Evolutionary conservation across 129 eudicot species (phyloP).

Genomic region (Flaveria sonorensis): DNA sequence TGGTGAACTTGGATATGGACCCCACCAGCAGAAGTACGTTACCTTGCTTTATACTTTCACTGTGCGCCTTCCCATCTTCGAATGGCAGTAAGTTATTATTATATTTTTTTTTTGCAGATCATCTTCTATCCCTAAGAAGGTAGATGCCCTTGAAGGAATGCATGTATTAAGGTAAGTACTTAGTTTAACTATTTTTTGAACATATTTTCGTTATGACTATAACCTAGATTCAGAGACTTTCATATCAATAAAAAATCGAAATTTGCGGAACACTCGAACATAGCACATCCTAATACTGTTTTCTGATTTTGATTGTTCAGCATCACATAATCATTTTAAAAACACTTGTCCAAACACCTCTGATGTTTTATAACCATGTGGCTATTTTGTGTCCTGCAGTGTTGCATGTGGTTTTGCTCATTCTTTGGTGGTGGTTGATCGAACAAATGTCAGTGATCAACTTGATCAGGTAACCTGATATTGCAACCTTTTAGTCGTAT

Average conservation of each 20-base stretch:
- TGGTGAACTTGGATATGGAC: conserved; percentile 97
- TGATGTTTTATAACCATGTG: not conserved
- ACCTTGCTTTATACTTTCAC: not conserved
- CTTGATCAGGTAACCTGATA: conserved; percentile 73
- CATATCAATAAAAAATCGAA: not conserved
- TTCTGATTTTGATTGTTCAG: not conserved
- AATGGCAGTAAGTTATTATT: not conserved
- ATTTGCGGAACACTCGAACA: not conserved
- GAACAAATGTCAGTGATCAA: conserved; percentile 50
- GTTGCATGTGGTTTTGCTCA: conserved; percentile 97
- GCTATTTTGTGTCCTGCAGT: conserved; percentile 36
- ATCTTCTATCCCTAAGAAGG: conserved; percentile 82
- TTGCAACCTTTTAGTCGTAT: not conserved
- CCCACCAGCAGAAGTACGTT: conserved; percentile 74
- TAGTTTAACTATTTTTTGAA: not conserved
- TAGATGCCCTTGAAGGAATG: conserved; percentile 88
- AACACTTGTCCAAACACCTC: not conserved
- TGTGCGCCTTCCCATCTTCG: not conserved
- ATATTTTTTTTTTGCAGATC: conserved; percentile 50
- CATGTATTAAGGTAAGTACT: conserved; percentile 79
- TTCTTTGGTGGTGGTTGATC: conserved; percentile 85
- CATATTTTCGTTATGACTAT: not conserved
- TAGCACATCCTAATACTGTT: not conserved
- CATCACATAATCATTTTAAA: not conserved
- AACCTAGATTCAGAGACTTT: not conserved